Percentiles rank a stretch among this genome's conserved stretches.
These are phyloP conservation scores for Loxodes magnus DNA, from an alignment of 73 alveolate species.

Conservation along the genomic window DNA sequence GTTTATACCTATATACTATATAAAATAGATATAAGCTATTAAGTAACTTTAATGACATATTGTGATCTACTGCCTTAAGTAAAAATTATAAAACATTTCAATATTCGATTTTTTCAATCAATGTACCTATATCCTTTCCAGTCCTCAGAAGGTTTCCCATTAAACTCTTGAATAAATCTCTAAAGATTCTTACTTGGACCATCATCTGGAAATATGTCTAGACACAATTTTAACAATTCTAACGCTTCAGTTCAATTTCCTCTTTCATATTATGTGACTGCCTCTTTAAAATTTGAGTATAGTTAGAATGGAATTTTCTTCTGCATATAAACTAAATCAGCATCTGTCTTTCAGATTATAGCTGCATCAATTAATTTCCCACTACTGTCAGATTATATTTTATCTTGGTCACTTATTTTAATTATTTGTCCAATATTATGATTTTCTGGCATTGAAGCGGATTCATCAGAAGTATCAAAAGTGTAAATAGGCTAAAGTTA, in stretches of 20 bases:
- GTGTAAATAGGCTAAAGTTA: no score
- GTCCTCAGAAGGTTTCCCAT: slow-evolving; percentile 16
- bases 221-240: slow-evolving; percentile 14
- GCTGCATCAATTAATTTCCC: no score
- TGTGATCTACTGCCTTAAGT: no score
- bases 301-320: slow-evolving; percentile 32
- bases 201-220: slow-evolving; percentile 2
- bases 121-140: no score
- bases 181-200: not conserved
- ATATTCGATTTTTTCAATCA: no score
- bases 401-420: slow-evolving; percentile 32
- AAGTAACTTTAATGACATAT: no score
- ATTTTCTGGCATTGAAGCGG: slow-evolving; percentile 40
- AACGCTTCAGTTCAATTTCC: slow-evolving; percentile 54
- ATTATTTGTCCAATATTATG: slow-evolving; percentile 54
- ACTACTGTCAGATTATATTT: slow-evolving; percentile 44
- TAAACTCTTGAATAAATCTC: not conserved
- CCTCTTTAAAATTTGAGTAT: slow-evolving; percentile 41
- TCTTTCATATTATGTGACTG: slow-evolving; percentile 32
- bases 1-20: no score
- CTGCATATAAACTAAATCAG: slow-evolving; percentile 49
- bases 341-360: slow-evolving; percentile 46
- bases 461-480: slow-evolving; percentile 27
- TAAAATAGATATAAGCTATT: no score
- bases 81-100: no score